These are phyloP conservation scores for Tulasnella sp. DNA, from an alignment of 768 basidiomycete species.

Conservation along the genomic window DNA sequence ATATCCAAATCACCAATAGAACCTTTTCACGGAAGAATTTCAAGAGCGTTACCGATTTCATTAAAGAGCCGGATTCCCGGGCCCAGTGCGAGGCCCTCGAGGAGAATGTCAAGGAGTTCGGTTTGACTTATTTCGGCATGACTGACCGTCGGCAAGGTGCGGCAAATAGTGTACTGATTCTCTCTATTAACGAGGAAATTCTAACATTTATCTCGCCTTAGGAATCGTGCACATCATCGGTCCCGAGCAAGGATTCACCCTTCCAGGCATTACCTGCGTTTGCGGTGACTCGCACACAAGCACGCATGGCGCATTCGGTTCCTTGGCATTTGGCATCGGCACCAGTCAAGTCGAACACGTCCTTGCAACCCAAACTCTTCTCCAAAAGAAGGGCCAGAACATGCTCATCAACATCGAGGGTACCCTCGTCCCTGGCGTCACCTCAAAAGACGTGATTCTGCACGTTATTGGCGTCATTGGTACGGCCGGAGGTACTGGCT, in stretches of 20 bases:
- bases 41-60: conserved; percentile 65
- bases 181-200: neutral
- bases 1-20: conserved; percentile 39
- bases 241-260: conserved; percentile 89
- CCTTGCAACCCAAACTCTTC: conserved; percentile 83
- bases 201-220: conserved; percentile 35
- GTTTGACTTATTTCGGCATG: conserved; percentile 88
- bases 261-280: conserved; percentile 76
- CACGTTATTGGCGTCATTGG: conserved; percentile 89
- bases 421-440: conserved; percentile 72
- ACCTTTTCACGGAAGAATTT: conserved; percentile 73
- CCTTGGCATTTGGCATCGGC: conserved; percentile 88
- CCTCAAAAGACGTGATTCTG: conserved; percentile 85
- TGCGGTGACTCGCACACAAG: conserved; percentile 94
- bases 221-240: conserved; percentile 88
- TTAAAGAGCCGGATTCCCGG: conserved; percentile 79
- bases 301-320: conserved; percentile 90
- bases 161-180: neutral
- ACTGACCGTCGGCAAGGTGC: conserved; percentile 81
- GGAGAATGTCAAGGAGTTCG: conserved; percentile 88
- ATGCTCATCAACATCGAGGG: conserved; percentile 90
- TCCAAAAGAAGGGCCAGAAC: conserved; percentile 86
- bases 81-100: conserved; percentile 80
- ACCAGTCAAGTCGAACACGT: conserved; percentile 95
- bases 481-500: conserved; percentile 91